Evolutionary conservation across 495 filamentous ascomycete species (phyloP), one percentile per base, ranked within the genome.

Genomic region (Articulospora tetracladia): DNA sequence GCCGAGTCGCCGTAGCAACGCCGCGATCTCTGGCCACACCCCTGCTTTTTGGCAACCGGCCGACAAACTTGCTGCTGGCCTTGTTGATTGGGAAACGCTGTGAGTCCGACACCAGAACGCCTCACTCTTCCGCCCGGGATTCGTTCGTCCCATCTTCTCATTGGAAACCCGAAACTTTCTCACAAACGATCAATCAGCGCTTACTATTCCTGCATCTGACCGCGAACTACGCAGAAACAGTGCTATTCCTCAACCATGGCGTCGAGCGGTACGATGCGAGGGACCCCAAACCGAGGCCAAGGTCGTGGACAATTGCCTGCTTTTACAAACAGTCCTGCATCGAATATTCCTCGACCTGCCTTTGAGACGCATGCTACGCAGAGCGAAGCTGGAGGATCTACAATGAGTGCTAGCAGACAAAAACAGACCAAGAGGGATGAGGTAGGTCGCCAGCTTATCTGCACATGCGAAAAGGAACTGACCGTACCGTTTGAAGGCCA

Each of bases 391-490:
- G 85, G 84, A 47, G 83, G 81, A 61, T 90, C 91, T 54, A 86
- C 89, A 57, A 81, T 90, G 76, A 96, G 83, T 81, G 89, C 87
- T 69, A 97, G 86, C 72, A 82, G 94, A 70, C 87, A 91, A 76
- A 97, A 95, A 76, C 93, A 97, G 79, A 87, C 86, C 61, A 98
- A 97, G 76, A 86, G 91, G 72, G 94, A 99, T 90, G 94, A 99
- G 89, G 94, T 98, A 78, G 69, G 86, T 52, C 46, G 51, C 1
- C 3, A 20, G 22, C 24, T 32, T 32, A 26, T 27, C 28, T 53
- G 7, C 10, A 30, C 6, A 24, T 10, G 12, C 19, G 25, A 20
- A 30, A 48, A 62, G n/a, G 26, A 30, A 20, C 53, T 55, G 50
- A 57, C 56, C 49, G 66, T 64, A 64, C n/a, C 66, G 32, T 76